Percentiles rank a stretch among this genome's conserved stretches.
Evolutionary conservation across 1,284 basidiomycete species (phyloP).

Genomic region (Stereum hirsutum): DNA sequence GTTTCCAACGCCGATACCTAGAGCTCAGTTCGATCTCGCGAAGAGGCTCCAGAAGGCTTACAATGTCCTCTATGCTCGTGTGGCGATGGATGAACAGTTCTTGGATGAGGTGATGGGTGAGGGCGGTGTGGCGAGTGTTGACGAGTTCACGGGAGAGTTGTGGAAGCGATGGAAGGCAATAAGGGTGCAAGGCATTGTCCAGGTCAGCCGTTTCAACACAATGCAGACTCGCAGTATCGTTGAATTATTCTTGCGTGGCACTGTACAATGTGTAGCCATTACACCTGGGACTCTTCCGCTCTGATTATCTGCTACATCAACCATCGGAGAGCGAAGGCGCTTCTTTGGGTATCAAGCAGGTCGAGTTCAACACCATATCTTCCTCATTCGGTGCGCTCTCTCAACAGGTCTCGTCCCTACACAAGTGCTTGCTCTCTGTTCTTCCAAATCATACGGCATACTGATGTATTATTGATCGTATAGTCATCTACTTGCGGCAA

Average conservation of each 20-base stretch:
- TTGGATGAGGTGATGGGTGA: constrained; percentile 79
- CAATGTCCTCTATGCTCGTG: constrained; percentile 79
- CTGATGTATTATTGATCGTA: not conserved
- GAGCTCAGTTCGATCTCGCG: constrained; percentile 61
- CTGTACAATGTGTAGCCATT: constrained; percentile 43
- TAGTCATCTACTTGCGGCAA: constrained; percentile 62
- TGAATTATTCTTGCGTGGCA: no score
- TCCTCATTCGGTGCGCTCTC: constrained; percentile 85
- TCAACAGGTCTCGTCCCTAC: constrained; percentile 65
- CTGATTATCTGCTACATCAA: constrained; percentile 89
- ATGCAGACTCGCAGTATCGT: no score
- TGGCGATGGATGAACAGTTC: constrained; percentile 78
- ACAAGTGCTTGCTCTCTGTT: constrained; percentile 43
- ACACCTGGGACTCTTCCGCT: constrained; percentile 90
- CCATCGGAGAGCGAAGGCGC: constrained; percentile 27
- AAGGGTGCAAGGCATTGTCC: constrained; percentile 48
- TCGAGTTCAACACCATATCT: constrained; percentile 98
- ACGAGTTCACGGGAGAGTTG: constrained; percentile 79
- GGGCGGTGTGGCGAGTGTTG: constrained; percentile 70
- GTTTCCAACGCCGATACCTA: constrained; percentile 84
- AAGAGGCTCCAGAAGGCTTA: constrained; percentile 67
- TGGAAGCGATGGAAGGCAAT: constrained; percentile 83
- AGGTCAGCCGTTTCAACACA: constrained; percentile 21
- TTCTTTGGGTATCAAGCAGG: constrained; percentile 85
- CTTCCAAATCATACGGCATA: not conserved